Evolutionary conservation across 176 grass and related monocot species (phyloP), one percentile per base, ranked within the genome.

Genomic region (Pontederia paniculata): DNA sequence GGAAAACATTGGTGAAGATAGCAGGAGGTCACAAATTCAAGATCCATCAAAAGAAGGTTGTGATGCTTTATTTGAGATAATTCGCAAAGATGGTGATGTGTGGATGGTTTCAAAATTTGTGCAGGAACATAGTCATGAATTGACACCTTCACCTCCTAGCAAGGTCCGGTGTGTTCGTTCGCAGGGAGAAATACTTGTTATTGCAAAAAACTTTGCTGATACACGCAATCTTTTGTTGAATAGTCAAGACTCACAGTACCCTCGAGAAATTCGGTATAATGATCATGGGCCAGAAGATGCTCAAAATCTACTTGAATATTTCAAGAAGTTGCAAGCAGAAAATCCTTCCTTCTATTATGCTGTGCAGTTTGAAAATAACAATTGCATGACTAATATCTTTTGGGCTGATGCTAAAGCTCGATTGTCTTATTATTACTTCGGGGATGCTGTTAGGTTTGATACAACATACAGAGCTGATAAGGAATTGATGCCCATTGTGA

Each of bases 171-270:
- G 89, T 63, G 72, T 94, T 55, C 84, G 89, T 20, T 94, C 89
- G 0, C 80, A 94, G 65, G 89, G 89, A 46, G 84, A 88, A 64
- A 65, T 88, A 54, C 89, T 88, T 76, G 80, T 94, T 48, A 94
- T 94, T 51, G 77, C 89, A 56, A 94, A 94, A 69, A 94, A 88
- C 65, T 94, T 94, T 67, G 58, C 68, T 12, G 89, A 94, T 79
- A 88, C 89, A 28, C 76, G 80, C 8, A 88, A 77, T 81, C 83
- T 94, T 51, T 54, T 94, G 48, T 61, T 94, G 37, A 94, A 69
- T 62, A 65, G 77, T 31, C 77, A 84, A 63, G 80, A 84, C 67
- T 75, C 71, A 20, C 80, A 57, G 21, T 48, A 62, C 50, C 50
- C 51, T 50, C 76, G 70, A 69, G 80, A 88, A 56, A 79, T 88